Evolutionary conservation across 169 alveolate genomes (phyloP).

Genomic region (Cryptosporidium felis): DNA sequence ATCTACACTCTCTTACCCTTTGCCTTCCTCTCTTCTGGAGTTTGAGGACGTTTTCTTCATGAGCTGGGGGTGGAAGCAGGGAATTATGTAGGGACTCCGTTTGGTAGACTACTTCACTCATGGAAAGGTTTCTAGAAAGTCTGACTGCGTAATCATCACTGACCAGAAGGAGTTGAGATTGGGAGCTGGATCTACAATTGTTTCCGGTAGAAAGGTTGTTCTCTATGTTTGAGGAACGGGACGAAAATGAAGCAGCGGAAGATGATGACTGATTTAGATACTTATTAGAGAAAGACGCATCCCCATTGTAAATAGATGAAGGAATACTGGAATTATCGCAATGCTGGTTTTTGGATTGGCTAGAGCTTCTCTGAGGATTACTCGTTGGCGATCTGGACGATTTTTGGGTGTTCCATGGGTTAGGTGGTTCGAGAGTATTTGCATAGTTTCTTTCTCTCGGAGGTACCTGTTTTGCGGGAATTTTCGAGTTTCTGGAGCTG

Average conservation of each 20-base stretch:
- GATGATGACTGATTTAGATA: background rate
- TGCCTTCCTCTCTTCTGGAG: conserved; percentile 38
- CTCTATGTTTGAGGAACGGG: background rate
- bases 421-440: conserved; percentile 50
- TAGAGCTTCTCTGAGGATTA: no score
- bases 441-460: conserved; percentile 5
- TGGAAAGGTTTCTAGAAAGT: conserved; percentile 54
- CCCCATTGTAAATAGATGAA: no score
- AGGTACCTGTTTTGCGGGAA: background rate
- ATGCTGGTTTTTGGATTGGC: no score
- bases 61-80: conserved; percentile 66
- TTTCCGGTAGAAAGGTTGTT: background rate
- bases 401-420: background rate
- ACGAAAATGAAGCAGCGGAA: background rate
- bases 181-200: conserved; percentile 25
- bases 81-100: conserved; percentile 66
- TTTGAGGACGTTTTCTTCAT: conserved; percentile 42
- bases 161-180: conserved; percentile 34
- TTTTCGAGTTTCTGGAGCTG: background rate
- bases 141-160: conserved; percentile 68
- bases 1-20: conserved; percentile 20
- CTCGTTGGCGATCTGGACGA: no score
- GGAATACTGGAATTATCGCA: no score
- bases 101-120: conserved; percentile 70
- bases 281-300: no score